phyloP scores from a whole-genome alignment of 2,329 filamentous ascomycete genomes.

The Penicillium griseofulvum region DNA sequence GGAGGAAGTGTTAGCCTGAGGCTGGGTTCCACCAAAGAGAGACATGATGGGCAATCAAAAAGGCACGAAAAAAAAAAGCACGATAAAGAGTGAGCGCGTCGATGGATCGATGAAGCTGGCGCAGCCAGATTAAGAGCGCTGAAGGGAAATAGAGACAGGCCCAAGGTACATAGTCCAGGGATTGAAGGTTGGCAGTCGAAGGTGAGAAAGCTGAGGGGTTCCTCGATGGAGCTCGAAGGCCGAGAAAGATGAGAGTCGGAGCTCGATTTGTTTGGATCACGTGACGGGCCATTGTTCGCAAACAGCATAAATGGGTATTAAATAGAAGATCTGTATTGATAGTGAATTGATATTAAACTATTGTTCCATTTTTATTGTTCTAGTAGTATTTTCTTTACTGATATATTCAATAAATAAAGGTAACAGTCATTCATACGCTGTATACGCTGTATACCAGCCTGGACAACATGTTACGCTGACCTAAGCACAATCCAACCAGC shows the following conservation, averaged over 20 bases:
- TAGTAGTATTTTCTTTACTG: not conserved
- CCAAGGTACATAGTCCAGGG: conserved; percentile 10
- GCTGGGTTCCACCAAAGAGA: conserved; percentile 35
- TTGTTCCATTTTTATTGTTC: not conserved
- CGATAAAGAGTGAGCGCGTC: conserved; percentile 4
- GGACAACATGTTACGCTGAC: conserved; percentile 12
- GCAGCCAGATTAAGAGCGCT: not conserved
- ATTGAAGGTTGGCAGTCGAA: conserved; percentile 5
- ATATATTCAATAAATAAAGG: too few relatives aligned
- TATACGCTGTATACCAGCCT: not conserved
- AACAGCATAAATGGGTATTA: not conserved
- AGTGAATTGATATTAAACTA: not conserved
- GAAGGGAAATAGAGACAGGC: not conserved
- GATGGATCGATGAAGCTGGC: not conserved
- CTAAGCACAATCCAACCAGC: conserved; percentile 19
- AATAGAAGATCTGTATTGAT: not conserved
- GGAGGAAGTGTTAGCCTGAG: conserved; percentile 10
- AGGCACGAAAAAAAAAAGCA: conserved; percentile 17
- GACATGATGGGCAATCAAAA: conserved; percentile 32
- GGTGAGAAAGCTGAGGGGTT: conserved; percentile 16
- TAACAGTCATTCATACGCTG: too few relatives aligned
- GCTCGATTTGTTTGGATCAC: conserved; percentile 26
- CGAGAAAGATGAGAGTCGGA: conserved; percentile 19
- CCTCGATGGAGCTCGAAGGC: conserved; percentile 17
- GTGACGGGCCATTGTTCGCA: conserved; percentile 5